These are phyloP conservation scores for Neurospora sublineolata DNA, from an alignment of 495 filamentous ascomycete species.

Conservation along the genomic window DNA sequence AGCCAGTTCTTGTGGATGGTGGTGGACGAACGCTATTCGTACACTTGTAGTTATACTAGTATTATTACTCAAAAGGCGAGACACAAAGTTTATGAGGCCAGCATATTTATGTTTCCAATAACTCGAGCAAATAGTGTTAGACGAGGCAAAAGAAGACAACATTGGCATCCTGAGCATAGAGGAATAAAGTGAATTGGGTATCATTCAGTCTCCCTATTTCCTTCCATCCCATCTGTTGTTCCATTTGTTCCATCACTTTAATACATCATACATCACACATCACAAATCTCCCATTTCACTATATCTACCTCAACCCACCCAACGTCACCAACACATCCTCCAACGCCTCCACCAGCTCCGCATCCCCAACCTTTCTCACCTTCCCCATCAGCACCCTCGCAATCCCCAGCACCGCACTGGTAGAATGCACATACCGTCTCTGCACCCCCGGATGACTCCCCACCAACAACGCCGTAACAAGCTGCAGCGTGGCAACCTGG, in stretches of 20 bases:
- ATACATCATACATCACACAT: background rate
- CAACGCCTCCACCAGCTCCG: conserved; percentile 8
- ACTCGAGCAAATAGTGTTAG: background rate
- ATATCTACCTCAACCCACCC: conserved; percentile 6
- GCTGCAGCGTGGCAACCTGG: conserved; percentile 37
- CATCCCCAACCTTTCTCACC: conserved; percentile 4
- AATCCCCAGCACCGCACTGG: conserved; percentile 28
- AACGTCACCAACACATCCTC: conserved; percentile 18
- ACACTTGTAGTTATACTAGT: background rate
- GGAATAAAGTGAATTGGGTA: background rate
- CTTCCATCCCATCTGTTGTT: background rate
- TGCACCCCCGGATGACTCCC: conserved; percentile 32
- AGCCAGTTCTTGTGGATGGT: background rate
- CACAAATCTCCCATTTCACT: background rate
- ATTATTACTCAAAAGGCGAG: background rate
- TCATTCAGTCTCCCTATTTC: background rate
- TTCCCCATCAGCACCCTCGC: conserved; percentile 22
- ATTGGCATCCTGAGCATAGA: background rate
- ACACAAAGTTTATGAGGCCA: background rate
- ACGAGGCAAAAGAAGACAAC: background rate
- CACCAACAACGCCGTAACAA: conserved; percentile 36
- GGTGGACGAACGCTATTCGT: background rate
- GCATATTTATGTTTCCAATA: background rate
- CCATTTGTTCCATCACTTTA: background rate
- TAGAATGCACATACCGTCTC: conserved; percentile 33